Percentiles rank a stretch among this genome's conserved stretches.
These are phyloP conservation scores for Aeschynomene evenia DNA, from an alignment of 306 rosid species.

Conservation along the genomic window DNA sequence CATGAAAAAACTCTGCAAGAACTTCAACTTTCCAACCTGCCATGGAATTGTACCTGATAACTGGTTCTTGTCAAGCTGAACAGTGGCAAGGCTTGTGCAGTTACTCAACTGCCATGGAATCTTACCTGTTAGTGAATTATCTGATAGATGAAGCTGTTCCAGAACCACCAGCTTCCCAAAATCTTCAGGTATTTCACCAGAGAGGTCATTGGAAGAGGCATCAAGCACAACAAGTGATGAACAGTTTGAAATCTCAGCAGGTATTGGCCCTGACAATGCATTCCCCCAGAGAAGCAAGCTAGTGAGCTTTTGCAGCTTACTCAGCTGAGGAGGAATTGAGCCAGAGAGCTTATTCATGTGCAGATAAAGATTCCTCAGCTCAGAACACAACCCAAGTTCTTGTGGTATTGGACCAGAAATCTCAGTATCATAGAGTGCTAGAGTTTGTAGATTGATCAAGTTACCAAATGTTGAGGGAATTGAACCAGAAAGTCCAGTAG, in stretches of 20 bases:
- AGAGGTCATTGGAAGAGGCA: slow-evolving; percentile 72
- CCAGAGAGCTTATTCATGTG: slow-evolving; percentile 87
- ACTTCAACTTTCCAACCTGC: slow-evolving; percentile 71
- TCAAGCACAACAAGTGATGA: slow-evolving; percentile 82
- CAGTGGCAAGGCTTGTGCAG: slow-evolving; percentile 81
- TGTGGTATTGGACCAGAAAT: slow-evolving; percentile 73
- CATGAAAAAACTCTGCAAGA: slow-evolving; percentile 74
- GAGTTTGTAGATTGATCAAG: slow-evolving; percentile 73
- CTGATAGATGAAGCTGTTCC: slow-evolving; percentile 89
- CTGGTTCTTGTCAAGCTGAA: slow-evolving; percentile 94
- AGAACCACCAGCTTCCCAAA: slow-evolving; percentile 78
- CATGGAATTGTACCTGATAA: slow-evolving; percentile 84
- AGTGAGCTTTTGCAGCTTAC: slow-evolving; percentile 79
- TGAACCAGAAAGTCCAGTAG: slow-evolving; percentile 82
- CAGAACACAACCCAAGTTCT: slow-evolving; percentile 77
- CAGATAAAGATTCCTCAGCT: slow-evolving; percentile 75
- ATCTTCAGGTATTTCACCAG: slow-evolving; percentile 73
- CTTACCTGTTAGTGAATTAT: slow-evolving; percentile 62
- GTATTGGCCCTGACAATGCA: slow-evolving; percentile 68
- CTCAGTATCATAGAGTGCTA: slow-evolving; percentile 86
- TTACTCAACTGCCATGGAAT: slow-evolving; percentile 86
- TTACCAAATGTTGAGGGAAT: slow-evolving; percentile 85
- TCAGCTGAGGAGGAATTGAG: slow-evolving; percentile 65
- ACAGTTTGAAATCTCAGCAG: slow-evolving; percentile 79
- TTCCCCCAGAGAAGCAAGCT: slow-evolving; percentile 86